Evolutionary conservation across 768 basidiomycete species (phyloP), one percentile per base, ranked within the genome.

Genomic region (Agrocybe praecox): DNA sequence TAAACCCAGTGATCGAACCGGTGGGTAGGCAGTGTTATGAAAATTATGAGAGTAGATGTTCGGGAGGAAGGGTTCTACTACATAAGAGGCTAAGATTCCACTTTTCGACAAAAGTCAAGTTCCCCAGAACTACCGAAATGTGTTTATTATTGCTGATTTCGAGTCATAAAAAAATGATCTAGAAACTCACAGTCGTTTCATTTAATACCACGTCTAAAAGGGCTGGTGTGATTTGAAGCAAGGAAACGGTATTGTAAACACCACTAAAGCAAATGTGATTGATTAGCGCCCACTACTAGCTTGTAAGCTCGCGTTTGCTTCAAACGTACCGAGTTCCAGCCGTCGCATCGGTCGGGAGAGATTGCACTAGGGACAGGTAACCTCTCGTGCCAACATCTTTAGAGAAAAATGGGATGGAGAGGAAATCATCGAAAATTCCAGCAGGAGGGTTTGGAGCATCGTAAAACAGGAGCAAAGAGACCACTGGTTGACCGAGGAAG

Each of bases 351-450:
- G 69, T 53, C 14, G 73, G 68, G 2, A 72, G 58, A 4, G 67
- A 52, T 49, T 65, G 53, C 0, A 81, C 72, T 1, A 80, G 62
- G 6, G 69, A 65, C 2, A 67, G 15, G 55, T 74, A 79, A 0
- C 66, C 67, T 11, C 74, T 66, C 0, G 76, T 77, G 14, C 51
- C 53, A 3, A 79, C 62, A 52, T 76, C 71, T 46, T 65, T 60
- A 7, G 58, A 58, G 21, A 73, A 29, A 17, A 61, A 52, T 0
- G 77, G 76, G 32, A 82, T 77, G 7, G 69, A 69, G 15, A 80
- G 50, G 65, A 80, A 79, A 17, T 76, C 75, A 48, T 81, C 79
- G 57, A 82, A 82, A 26, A 80, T 73, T 1, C 77, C 80, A 0
- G 59, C 45, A 0, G 79, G 80, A 5, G 76, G 74, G 0, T 65